These are phyloP conservation scores for Camptophora hylomeconis DNA, from an alignment of 2,329 filamentous ascomycete species.

Conservation along the genomic window DNA sequence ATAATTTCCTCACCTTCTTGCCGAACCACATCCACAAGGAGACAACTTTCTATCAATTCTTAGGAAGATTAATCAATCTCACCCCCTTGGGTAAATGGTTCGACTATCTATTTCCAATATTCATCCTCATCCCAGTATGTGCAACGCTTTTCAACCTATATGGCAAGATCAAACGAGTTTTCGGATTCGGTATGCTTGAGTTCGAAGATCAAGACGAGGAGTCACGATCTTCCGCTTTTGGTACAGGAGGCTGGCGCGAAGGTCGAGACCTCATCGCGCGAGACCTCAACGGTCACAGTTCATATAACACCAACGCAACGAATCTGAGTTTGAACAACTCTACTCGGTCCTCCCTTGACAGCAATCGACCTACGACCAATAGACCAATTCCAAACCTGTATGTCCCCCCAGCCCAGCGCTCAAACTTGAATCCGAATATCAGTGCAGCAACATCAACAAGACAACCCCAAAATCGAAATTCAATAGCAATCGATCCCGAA, in stretches of 20 bases:
- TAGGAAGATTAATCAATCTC: slow-evolving; percentile 70
- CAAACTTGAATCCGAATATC: slow-evolving; percentile 21
- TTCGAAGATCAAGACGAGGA: slow-evolving; percentile 57
- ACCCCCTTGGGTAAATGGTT: slow-evolving; percentile 74
- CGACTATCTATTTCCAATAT: slow-evolving; percentile 74
- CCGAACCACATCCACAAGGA: slow-evolving; percentile 57
- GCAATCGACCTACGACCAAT: slow-evolving; percentile 5
- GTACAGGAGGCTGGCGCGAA: slow-evolving; percentile 79
- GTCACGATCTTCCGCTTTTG: slow-evolving; percentile 51
- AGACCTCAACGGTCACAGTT: slow-evolving; percentile 52
- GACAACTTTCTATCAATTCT: slow-evolving; percentile 77
- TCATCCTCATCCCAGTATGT: slow-evolving; percentile 72
- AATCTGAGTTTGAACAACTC: slow-evolving; percentile 26
- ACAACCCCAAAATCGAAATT: slow-evolving; percentile 22
- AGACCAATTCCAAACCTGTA: too few species aligned
- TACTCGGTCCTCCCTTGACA: slow-evolving; percentile 20
- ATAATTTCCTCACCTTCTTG: slow-evolving; percentile 92
- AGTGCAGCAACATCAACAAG: too few species aligned
- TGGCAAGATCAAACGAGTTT: slow-evolving; percentile 59
- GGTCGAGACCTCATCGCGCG: slow-evolving; percentile 81
- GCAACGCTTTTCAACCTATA: slow-evolving; percentile 87
- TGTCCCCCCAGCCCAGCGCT: too few species aligned
- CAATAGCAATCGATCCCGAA: slow-evolving; percentile 44
- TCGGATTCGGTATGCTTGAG: slow-evolving; percentile 68
- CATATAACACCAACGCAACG: too few species aligned